A percentile compares a stretch with the other conserved stretches of the same genome.
phyloP scores from a whole-genome alignment of 768 basidiomycete genomes.

The Mrakia hoshinonis region DNA sequence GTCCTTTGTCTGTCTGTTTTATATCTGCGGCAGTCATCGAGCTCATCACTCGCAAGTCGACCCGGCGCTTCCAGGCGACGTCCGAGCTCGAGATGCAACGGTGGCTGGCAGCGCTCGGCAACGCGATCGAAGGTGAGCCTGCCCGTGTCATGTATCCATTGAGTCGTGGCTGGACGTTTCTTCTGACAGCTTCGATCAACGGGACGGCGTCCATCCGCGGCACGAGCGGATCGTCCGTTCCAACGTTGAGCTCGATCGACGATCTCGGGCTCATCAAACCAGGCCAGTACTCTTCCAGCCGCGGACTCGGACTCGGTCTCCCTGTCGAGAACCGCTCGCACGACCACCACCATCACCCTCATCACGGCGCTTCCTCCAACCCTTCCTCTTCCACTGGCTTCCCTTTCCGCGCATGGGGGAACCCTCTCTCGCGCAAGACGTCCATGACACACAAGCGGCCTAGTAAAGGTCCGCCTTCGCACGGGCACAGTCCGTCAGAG shows the following conservation, averaged over 20 bases:
- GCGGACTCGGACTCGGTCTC: constrained; percentile 17
- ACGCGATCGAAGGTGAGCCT: constrained; percentile 17
- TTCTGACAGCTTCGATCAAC: constrained; percentile 20
- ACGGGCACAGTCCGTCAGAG: constrained; percentile 16
- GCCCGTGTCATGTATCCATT: not conserved
- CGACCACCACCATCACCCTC: not conserved
- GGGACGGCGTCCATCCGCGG: constrained; percentile 27
- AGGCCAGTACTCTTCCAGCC: not conserved
- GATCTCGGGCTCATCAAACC: constrained; percentile 17
- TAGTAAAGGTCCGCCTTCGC: not conserved
- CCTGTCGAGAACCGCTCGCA: not conserved
- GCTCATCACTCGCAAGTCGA: constrained; percentile 23
- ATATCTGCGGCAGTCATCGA: constrained; percentile 4
- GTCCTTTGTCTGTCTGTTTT: not conserved
- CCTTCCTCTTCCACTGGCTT: not conserved
- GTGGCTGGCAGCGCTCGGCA: constrained; percentile 27
- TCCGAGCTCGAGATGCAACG: constrained; percentile 26
- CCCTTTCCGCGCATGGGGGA: constrained; percentile 20
- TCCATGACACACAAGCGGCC: constrained; percentile 2
- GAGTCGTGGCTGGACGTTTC: not conserved
- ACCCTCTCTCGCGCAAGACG: constrained; percentile 24
- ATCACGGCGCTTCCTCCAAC: not conserved
- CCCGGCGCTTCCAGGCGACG: constrained; percentile 25
- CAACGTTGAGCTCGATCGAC: constrained; percentile 18
- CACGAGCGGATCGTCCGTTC: not conserved